Evolutionary conservation across 441 rosid species (phyloP).

Genomic region (Adansonia gregorii): DNA sequence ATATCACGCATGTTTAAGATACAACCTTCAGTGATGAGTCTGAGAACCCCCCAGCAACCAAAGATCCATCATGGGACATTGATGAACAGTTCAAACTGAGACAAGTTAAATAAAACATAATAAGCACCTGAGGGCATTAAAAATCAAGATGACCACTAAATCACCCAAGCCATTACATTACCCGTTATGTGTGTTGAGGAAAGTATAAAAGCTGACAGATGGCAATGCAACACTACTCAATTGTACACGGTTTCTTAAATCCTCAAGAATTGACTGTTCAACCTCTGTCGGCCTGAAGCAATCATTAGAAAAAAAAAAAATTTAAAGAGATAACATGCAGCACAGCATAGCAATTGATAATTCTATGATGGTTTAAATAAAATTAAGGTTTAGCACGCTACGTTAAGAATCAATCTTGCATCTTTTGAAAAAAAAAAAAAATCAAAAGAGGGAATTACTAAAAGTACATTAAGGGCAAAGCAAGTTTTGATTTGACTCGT

Average conservation of each 20-base stretch:
- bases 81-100: conserved; percentile 80
- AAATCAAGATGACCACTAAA: conserved; percentile 23
- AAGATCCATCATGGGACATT: conserved; percentile 95
- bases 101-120: conserved; percentile 22
- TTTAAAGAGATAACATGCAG: conserved; percentile 12
- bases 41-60: conserved; percentile 97
- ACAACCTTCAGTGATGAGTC: conserved; percentile 93
- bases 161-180: conserved; percentile 34
- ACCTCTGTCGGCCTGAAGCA: conserved; percentile 76
- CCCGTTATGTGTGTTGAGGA: conserved; percentile 91
- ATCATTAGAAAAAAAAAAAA: conserved; percentile 18
- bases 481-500: conserved; percentile 89
- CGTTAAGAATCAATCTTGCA: conserved; percentile 12
- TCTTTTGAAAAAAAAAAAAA: conserved; percentile 7
- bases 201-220: conserved; percentile 94
- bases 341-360: background rate
- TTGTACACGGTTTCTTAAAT: conserved; percentile 92
- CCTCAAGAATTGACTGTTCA: conserved; percentile 91
- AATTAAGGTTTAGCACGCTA: background rate
- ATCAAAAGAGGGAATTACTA: conserved; percentile 36
- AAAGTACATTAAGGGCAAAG: conserved; percentile 86
- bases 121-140: conserved; percentile 22
- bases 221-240: conserved; percentile 81
- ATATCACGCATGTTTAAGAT: conserved; percentile 14
- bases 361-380: conserved; percentile 8